Evolutionary conservation across 1,139 yeast genomes (phyloP).

Genomic region (Barnettozyma hawaiiensis): DNA sequence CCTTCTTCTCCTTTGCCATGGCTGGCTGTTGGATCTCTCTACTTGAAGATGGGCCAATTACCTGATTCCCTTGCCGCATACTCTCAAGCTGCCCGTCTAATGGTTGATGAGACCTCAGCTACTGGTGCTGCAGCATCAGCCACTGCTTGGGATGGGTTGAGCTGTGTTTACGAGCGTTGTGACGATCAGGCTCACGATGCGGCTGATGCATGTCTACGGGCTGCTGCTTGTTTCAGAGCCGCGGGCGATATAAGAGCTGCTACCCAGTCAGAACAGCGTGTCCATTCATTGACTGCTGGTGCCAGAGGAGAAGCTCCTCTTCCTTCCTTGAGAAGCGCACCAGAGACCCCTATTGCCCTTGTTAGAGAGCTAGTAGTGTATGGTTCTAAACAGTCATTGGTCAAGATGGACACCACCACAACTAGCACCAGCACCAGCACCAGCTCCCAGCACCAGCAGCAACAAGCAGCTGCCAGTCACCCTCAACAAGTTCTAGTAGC

Average conservation of each 20-base stretch:
- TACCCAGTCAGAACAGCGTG: constrained; percentile 38
- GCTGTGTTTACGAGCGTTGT: constrained; percentile 60
- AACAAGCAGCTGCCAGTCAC: constrained; percentile 4
- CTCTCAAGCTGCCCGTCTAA: constrained; percentile 54
- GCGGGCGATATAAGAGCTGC: constrained; percentile 44
- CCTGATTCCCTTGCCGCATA: constrained; percentile 65
- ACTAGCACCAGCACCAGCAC: constrained; percentile 4
- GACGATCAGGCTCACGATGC: constrained; percentile 57
- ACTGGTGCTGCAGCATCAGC: constrained; percentile 41
- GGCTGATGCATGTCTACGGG: constrained; percentile 51
- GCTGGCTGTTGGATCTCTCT: constrained; percentile 60
- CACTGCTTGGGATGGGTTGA: constrained; percentile 60
- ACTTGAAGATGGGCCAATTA: constrained; percentile 51
- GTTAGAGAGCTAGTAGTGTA: constrained; percentile 42
- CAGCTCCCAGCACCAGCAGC: constrained; percentile 3
- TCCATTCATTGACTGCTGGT: constrained; percentile 38
- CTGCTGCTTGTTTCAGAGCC: constrained; percentile 44
- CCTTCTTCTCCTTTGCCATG: constrained; percentile 54
- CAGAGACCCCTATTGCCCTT: constrained; percentile 43
- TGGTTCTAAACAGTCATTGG: not conserved
- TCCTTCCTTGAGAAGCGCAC: constrained; percentile 43
- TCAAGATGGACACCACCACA: not conserved
- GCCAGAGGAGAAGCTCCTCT: constrained; percentile 39
- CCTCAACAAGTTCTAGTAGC: not conserved
- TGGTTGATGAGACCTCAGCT: constrained; percentile 40